Conservation (phyloP, 78 protist genomes). For the Dictyostelium capitatum region DNA sequence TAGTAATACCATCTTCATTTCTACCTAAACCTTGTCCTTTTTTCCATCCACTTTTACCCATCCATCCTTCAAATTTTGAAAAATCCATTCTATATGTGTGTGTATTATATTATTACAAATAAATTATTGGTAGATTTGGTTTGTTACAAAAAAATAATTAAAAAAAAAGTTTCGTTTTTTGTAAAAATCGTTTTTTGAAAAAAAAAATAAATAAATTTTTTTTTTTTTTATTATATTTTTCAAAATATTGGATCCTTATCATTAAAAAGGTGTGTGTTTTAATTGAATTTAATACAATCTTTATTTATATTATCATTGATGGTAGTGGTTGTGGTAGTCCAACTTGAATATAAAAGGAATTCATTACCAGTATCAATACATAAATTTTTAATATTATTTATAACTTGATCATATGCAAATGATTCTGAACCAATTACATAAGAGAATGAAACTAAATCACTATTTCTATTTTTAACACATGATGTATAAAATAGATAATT, state of each 20-base stretch:
- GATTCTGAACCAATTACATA: too few species aligned
- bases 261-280: too few species aligned
- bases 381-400: too few species aligned
- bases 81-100: conserved; percentile 31
- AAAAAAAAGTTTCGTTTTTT: background rate
- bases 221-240: background rate
- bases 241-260: background rate
- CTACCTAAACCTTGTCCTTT: conserved; percentile 86
- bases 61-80: conserved; percentile 61
- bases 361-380: too few species aligned
- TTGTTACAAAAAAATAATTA: background rate
- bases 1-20: conserved; percentile 83
- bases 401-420: too few species aligned
- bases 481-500: too few species aligned
- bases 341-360: too few species aligned
- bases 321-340: too few species aligned
- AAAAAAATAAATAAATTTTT: too few species aligned
- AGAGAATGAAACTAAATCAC: too few species aligned
- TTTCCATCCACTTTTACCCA: conserved; percentile 83
- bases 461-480: too few species aligned
- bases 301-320: too few species aligned
- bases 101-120: background rate
- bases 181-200: background rate
- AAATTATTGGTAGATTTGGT: background rate
- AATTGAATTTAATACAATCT: background rate